These are phyloP conservation scores for Lachancea sp. DNA, from an alignment of 805 yeast species.

Conservation along the genomic window DNA sequence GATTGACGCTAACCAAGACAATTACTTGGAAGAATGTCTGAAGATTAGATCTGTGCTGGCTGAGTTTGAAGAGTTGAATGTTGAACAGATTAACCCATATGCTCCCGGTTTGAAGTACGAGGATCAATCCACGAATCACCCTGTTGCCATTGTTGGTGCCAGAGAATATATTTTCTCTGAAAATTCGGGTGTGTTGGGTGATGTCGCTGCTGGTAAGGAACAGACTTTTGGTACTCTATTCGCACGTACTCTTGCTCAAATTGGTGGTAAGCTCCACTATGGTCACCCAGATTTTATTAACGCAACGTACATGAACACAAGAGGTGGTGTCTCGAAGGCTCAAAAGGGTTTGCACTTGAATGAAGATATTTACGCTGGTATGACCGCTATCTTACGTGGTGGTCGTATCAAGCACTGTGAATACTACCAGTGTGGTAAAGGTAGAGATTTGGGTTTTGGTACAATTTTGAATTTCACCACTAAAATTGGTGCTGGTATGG, in stretches of 20 bases:
- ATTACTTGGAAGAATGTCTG: conserved; percentile 77
- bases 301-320: conserved; percentile 68
- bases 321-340: conserved; percentile 86
- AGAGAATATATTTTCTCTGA: conserved; percentile 84
- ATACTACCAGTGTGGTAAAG: conserved; percentile 85
- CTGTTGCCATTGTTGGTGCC: conserved; percentile 83
- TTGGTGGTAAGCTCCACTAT: conserved; percentile 81
- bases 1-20: conserved; percentile 84
- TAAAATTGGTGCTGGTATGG: conserved; percentile 91
- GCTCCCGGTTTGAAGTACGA: conserved; percentile 63
- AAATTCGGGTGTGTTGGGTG: conserved; percentile 79
- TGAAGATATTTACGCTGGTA: conserved; percentile 87
- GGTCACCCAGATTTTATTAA: conserved; percentile 86
- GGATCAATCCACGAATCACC: conserved; percentile 46
- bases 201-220: conserved; percentile 87
- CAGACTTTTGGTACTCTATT: conserved; percentile 83
- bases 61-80: conserved; percentile 71
- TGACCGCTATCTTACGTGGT: conserved; percentile 77
- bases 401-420: conserved; percentile 86
- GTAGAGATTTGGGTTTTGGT: conserved; percentile 84
- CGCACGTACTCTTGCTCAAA: conserved; percentile 75
- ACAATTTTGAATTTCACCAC: conserved; percentile 81
- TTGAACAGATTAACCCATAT: conserved; percentile 76
- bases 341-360: conserved; percentile 80
- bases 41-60: conserved; percentile 76